Conservation (phyloP, 2,329 filamentous ascomycete genomes). For the Juglanconis oblonga region DNA sequence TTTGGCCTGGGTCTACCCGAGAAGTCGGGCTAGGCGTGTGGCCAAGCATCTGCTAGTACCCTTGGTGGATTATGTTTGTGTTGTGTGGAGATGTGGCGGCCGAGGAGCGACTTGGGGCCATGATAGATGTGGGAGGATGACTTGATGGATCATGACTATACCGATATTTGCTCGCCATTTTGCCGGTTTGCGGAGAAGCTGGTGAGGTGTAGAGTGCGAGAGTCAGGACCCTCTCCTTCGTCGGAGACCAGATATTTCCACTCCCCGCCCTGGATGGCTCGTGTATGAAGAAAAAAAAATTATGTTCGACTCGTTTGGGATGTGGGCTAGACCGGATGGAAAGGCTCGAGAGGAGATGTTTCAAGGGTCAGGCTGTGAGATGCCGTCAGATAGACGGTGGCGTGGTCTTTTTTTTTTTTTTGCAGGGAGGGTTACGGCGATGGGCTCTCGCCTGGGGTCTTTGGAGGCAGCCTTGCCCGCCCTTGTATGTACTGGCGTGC, state of each 20-base stretch:
- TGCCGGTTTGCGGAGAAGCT: conserved; percentile 2
- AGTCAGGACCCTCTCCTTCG: neutral
- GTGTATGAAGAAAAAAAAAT: conserved; percentile 7
- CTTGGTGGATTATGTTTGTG: neutral
- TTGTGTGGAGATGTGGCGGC: conserved; percentile 1
- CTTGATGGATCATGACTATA: conserved; percentile 13
- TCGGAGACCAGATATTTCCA: neutral
- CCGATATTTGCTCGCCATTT: conserved; percentile 7
- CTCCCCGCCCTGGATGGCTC: conserved; percentile 4
- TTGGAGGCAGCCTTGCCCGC: neutral
- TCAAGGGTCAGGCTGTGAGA: neutral
- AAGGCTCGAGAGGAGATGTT: neutral
- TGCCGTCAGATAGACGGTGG: neutral
- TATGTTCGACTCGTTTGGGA: conserved; percentile 5
- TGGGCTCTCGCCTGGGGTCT: neutral
- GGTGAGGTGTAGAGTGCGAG: neutral
- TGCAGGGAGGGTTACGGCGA: neutral
- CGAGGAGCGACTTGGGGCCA: neutral
- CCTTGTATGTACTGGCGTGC: neutral
- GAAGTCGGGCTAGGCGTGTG: neutral
- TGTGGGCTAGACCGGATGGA: conserved; percentile 8
- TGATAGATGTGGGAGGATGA: conserved; percentile 4
- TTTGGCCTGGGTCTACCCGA: no score
- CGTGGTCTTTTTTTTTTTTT: neutral
- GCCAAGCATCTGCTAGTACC: neutral